A percentile compares a stretch with the other conserved stretches of the same genome.
phyloP scores from a whole-genome alignment of 441 rosid genomes.

The Populus hybrid region DNA sequence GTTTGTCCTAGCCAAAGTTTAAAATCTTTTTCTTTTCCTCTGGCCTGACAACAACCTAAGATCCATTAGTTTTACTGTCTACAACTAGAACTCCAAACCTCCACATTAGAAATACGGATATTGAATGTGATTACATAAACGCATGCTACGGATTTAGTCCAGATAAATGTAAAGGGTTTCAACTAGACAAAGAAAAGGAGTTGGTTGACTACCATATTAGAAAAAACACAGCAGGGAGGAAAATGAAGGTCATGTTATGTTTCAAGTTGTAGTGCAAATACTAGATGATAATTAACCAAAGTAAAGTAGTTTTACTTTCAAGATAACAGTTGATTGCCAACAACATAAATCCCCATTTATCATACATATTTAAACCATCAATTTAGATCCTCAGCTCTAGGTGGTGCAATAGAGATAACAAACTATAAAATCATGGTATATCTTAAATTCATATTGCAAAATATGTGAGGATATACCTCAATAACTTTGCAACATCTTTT shows the following conservation, averaged over 20 bases:
- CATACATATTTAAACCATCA: neutral
- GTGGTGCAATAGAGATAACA: neutral
- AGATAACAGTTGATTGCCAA: neutral
- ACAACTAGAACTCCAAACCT: neutral
- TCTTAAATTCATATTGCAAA: neutral
- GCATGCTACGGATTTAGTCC: neutral
- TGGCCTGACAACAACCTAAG: neutral
- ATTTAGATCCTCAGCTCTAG: neutral
- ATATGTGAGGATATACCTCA: slow-evolving; percentile 42
- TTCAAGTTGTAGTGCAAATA: neutral
- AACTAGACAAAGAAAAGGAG: neutral
- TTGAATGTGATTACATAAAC: neutral
- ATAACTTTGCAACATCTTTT: slow-evolving; percentile 87
- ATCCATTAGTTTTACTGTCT: too few species aligned
- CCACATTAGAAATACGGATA: neutral
- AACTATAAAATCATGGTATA: neutral
- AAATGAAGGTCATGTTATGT: neutral
- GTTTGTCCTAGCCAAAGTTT: neutral
- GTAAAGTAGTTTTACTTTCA: neutral
- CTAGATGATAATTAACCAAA: neutral
- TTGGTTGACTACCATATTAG: neutral
- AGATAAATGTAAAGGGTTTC: neutral
- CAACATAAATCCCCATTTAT: neutral
- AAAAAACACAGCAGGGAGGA: neutral
- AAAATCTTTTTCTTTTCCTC: neutral